phyloP scores from a whole-genome alignment of 352 stramenopile genomes.

The Globisporangium viniferum region DNA sequence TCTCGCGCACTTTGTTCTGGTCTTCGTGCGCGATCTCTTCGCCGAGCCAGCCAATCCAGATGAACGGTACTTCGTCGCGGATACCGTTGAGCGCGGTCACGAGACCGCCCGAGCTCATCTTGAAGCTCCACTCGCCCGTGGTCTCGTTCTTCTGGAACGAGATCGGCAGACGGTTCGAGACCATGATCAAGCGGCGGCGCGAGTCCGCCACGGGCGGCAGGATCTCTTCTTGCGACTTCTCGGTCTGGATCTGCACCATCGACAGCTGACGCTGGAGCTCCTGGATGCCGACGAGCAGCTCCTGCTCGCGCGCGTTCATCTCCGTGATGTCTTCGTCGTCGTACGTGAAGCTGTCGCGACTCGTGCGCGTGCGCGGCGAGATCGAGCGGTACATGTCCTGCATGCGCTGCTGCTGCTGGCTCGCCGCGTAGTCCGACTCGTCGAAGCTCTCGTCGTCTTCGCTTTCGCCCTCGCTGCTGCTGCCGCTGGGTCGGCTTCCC shows the following conservation, averaged over 20 bases:
- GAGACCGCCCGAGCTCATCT: conserved; percentile 85
- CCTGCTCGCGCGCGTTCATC: conserved; percentile 82
- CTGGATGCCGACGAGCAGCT: conserved; percentile 90
- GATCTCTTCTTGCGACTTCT: conserved; percentile 76
- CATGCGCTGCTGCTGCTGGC: conserved; percentile 29
- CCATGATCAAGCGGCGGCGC: conserved; percentile 82
- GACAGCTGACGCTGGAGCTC: conserved; percentile 88
- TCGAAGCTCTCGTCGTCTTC: conserved; percentile 19
- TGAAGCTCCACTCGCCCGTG: conserved; percentile 84
- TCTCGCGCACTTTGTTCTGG: conserved; percentile 74
- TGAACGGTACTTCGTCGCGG: conserved; percentile 85
- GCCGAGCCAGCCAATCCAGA: conserved; percentile 91
- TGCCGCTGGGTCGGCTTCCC: background rate
- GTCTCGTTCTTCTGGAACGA: conserved; percentile 83
- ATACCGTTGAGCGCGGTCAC: conserved; percentile 88
- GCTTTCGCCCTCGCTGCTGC: background rate
- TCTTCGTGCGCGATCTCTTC: conserved; percentile 86
- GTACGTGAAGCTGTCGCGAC: conserved; percentile 25
- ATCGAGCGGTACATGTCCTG: conserved; percentile 23
- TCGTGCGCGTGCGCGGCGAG: conserved; percentile 23
- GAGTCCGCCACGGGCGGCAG: conserved; percentile 53
- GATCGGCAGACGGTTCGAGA: conserved; percentile 90
- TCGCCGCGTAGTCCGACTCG: conserved; percentile 4
- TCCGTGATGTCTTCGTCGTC: conserved; percentile 67
- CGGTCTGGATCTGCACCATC: conserved; percentile 83